These are phyloP conservation scores for Drechslerella coelobrocha DNA, from an alignment of 2,329 filamentous ascomycete genomes.

Conservation along the genomic window DNA sequence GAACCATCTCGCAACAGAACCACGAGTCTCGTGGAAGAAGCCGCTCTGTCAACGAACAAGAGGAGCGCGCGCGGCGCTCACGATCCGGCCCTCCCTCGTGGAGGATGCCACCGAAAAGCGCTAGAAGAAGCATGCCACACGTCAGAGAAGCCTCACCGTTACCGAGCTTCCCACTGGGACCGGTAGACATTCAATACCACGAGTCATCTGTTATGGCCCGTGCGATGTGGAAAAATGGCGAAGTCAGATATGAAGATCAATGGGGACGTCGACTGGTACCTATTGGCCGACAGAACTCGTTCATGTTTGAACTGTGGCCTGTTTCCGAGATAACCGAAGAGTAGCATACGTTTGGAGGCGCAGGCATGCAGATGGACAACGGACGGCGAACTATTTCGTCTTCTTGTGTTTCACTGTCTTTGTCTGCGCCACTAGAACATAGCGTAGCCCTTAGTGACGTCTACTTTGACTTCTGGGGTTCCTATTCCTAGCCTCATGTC, in stretches of 20 bases:
- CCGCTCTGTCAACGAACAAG: conserved; percentile 16
- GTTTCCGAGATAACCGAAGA: conserved; percentile 53
- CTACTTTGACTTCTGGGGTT: too few species aligned
- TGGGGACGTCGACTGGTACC: conserved; percentile 54
- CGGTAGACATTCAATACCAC: conserved; percentile 48
- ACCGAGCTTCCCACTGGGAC: conserved; percentile 40
- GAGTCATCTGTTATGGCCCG: conserved; percentile 53
- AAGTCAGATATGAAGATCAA: conserved; percentile 54
- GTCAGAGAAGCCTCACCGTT: conserved; percentile 41
- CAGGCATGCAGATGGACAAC: conserved; percentile 38
- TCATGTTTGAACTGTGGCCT: conserved; percentile 55
- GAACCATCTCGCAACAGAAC: conserved; percentile 25
- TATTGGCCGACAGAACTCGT: conserved; percentile 53
- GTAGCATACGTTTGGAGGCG: conserved; percentile 28
- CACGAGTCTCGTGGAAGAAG: conserved; percentile 36
- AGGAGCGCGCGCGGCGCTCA: conserved; percentile 31
- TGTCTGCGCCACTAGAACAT: too few species aligned
- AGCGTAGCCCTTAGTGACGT: too few species aligned
- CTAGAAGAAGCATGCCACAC: conserved; percentile 38
- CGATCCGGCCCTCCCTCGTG: conserved; percentile 42
- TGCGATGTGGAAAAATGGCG: conserved; percentile 55
- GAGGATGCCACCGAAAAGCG: conserved; percentile 42
- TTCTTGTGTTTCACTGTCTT: not conserved
- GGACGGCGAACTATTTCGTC: not conserved
- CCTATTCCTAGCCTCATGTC: too few species aligned